A percentile compares a stretch with the other conserved stretches of the same genome.
These are phyloP conservation scores for Achaetomium macrosporum DNA, from an alignment of 2,329 filamentous ascomycete genomes.

Conservation along the genomic window DNA sequence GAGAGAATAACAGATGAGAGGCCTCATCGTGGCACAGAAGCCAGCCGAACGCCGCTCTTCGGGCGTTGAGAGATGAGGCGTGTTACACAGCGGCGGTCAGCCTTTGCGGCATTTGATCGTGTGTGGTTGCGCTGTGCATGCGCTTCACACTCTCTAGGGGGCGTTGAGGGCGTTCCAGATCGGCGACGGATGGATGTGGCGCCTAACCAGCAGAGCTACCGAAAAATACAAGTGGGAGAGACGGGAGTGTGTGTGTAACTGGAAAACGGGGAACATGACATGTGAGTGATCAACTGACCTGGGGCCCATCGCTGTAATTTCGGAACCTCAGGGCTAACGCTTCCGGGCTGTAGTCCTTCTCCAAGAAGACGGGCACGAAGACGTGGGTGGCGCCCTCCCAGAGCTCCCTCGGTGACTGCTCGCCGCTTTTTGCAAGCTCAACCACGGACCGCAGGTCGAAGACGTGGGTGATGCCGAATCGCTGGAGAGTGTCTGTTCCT, in stretches of 20 bases:
- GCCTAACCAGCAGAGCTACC: no score
- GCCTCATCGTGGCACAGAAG: neutral
- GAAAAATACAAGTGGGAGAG: no score
- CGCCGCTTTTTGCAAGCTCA: conserved; percentile 45
- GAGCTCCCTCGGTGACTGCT: conserved; percentile 33
- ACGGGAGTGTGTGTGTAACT: neutral
- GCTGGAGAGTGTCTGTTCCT: conserved; percentile 46
- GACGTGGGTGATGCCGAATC: conserved; percentile 55
- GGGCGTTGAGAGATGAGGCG: neutral
- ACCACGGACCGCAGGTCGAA: conserved; percentile 62
- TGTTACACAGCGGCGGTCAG: neutral
- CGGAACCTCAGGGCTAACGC: conserved; percentile 54
- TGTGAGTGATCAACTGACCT: conserved; percentile 29
- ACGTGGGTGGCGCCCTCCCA: conserved; percentile 49
- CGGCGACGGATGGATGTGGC: no score
- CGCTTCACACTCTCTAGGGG: neutral
- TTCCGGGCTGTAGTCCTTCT: conserved; percentile 57
- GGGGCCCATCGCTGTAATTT: conserved; percentile 49
- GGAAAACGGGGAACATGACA: neutral
- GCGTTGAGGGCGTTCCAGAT: no score
- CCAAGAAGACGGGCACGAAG: conserved; percentile 60
- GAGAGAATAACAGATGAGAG: neutral
- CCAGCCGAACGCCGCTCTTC: neutral
- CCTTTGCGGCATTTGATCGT: neutral
- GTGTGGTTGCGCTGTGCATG: neutral